Evolutionary conservation across 1,139 yeast genomes (phyloP).

Genomic region (Ashbya aceris): DNA sequence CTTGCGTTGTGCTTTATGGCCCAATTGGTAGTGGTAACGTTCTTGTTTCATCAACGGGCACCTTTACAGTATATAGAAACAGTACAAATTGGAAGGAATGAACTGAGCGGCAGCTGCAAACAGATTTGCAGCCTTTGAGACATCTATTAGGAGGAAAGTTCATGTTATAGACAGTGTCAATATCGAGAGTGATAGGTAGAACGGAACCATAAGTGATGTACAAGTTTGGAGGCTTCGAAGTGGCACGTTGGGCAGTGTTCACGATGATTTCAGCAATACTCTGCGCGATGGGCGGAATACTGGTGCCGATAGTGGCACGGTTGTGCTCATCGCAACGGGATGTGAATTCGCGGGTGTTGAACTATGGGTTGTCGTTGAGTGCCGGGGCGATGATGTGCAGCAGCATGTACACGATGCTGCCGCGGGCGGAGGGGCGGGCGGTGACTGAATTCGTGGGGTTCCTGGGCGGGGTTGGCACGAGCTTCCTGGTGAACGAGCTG

Average conservation of each 20-base stretch:
- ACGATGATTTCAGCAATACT: conserved; percentile 25
- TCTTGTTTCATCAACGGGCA: too few relatives aligned
- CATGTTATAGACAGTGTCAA: not conserved
- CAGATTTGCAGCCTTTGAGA: not conserved
- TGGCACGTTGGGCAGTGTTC: conserved; percentile 27
- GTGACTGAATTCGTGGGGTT: conserved; percentile 42
- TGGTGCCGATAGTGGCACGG: conserved; percentile 25
- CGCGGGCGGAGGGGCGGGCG: conserved; percentile 34
- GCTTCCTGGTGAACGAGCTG: conserved; percentile 49
- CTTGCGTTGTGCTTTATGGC: too few relatives aligned
- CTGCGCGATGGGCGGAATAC: conserved; percentile 26
- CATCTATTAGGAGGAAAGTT: not conserved
- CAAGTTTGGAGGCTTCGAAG: not conserved
- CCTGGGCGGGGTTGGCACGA: conserved; percentile 49
- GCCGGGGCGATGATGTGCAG: conserved; percentile 76
- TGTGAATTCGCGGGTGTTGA: conserved; percentile 24
- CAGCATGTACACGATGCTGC: conserved; percentile 58
- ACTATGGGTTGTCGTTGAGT: conserved; percentile 39
- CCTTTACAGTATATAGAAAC: too few relatives aligned
- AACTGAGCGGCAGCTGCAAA: too few relatives aligned
- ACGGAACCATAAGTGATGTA: conserved; percentile 2
- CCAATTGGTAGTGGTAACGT: too few relatives aligned
- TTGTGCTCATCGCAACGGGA: conserved; percentile 10
- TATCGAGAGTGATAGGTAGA: not conserved
- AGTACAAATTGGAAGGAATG: too few relatives aligned